Evolutionary conservation across 805 yeast genomes (phyloP).

Genomic region (Starmerella gropengiesseri): DNA sequence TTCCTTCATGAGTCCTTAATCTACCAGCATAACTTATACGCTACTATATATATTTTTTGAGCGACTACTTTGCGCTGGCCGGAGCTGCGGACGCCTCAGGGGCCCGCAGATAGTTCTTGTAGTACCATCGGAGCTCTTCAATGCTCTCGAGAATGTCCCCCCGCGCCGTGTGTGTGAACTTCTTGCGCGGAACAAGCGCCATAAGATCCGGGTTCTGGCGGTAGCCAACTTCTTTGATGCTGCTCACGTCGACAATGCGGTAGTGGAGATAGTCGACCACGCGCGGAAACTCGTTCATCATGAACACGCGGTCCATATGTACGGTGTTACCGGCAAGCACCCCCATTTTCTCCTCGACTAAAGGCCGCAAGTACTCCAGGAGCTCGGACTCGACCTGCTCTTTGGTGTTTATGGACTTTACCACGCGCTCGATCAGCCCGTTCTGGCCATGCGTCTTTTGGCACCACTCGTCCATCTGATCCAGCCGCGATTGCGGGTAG

Average conservation of each 20-base stretch:
- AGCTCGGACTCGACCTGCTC: slow-evolving; percentile 57
- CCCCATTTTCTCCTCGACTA: slow-evolving; percentile 41
- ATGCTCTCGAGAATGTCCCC: slow-evolving; percentile 85
- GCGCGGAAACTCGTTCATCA: slow-evolving; percentile 72
- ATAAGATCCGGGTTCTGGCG: slow-evolving; percentile 65
- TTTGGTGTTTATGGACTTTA: slow-evolving; percentile 43
- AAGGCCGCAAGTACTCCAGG: slow-evolving; percentile 45
- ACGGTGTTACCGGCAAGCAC: slow-evolving; percentile 84
- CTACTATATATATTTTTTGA: no score
- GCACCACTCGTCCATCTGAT: slow-evolving; percentile 84
- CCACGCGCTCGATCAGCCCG: slow-evolving; percentile 68
- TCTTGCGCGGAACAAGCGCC: slow-evolving; percentile 49
- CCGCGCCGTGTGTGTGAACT: slow-evolving; percentile 71
- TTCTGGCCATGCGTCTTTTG: slow-evolving; percentile 58
- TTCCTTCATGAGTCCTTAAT: neutral
- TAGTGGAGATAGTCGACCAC: slow-evolving; percentile 51
- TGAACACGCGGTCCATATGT: slow-evolving; percentile 80
- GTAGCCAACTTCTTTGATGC: slow-evolving; percentile 65
- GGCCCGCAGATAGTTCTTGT: slow-evolving; percentile 42
- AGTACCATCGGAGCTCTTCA: slow-evolving; percentile 66
- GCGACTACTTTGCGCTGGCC: neutral
- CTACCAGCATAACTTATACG: no score
- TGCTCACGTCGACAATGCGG: slow-evolving; percentile 82
- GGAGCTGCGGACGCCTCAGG: neutral
- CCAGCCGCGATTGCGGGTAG: slow-evolving; percentile 49